These are phyloP conservation scores for Kitagawia praeruptora DNA, from an alignment of 129 eudicot genomes.

Conservation along the genomic window DNA sequence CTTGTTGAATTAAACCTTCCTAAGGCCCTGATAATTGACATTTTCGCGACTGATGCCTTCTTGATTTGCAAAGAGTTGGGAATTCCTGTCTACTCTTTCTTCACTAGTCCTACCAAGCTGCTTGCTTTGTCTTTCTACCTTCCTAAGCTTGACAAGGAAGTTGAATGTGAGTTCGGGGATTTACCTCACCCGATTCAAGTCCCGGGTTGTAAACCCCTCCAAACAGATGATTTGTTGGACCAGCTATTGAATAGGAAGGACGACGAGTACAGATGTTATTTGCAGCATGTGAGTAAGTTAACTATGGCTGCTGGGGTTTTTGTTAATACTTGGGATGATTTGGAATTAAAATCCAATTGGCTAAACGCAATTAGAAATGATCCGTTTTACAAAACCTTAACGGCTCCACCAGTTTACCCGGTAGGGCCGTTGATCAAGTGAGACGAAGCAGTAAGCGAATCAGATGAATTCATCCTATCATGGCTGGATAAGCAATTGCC, in stretches of 20 bases:
- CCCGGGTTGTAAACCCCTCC: not conserved
- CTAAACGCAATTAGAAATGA: not conserved
- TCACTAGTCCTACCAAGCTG: conserved; percentile 22
- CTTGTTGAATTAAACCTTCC: conserved; percentile 11
- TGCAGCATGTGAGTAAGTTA: not conserved
- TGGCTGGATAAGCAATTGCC: conserved; percentile 41
- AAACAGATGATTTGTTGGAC: not conserved
- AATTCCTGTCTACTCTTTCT: conserved; percentile 33
- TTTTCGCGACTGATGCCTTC: conserved; percentile 35
- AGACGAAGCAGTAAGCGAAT: not conserved
- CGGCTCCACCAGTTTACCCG: not conserved
- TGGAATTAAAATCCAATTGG: not conserved
- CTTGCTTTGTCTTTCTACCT: conserved; percentile 15
- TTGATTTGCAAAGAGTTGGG: conserved; percentile 24
- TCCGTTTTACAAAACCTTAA: not conserved
- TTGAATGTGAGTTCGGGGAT: too few species aligned
- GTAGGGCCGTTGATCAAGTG: not conserved
- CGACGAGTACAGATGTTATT: not conserved
- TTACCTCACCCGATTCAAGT: not conserved
- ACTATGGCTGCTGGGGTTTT: not conserved
- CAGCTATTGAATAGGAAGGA: not conserved
- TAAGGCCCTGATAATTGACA: conserved; percentile 34
- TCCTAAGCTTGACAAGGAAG: not conserved
- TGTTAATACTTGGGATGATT: not conserved
- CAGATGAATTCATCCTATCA: not conserved